A percentile compares a stretch with the other conserved stretches of the same genome.
Evolutionary conservation across 179 eudicot species (phyloP).

Genomic region (Silene coronaria): DNA sequence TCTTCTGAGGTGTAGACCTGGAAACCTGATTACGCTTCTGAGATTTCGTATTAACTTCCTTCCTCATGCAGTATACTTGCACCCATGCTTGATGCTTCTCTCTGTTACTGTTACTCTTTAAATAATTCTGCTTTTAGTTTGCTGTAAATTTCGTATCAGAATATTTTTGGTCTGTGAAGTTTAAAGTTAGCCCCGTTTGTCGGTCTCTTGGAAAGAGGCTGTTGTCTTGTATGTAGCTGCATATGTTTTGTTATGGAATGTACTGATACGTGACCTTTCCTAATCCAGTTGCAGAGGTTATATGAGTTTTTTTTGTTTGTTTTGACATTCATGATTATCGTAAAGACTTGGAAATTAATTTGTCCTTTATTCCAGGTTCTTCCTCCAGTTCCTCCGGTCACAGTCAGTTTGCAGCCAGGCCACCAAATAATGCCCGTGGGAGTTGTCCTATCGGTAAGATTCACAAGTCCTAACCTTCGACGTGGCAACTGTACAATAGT

Average conservation of each 20-base stretch:
- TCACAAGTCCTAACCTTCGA: not conserved
- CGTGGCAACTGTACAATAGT: no score
- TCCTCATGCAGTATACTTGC: not conserved
- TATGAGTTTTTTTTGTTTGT: not conserved
- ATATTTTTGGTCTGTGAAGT: not conserved
- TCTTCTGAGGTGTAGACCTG: not conserved
- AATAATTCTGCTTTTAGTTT: not conserved
- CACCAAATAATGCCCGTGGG: slow-evolving; percentile 71
- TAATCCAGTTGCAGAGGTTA: not conserved
- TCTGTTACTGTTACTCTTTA: not conserved
- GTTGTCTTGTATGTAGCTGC: not conserved
- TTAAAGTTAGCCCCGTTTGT: not conserved
- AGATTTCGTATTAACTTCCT: no score
- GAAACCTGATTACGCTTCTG: not conserved
- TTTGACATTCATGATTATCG: not conserved
- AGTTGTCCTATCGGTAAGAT: slow-evolving; percentile 56
- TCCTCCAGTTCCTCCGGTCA: slow-evolving; percentile 71
- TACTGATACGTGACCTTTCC: not conserved
- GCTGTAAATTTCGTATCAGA: not conserved
- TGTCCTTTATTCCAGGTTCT: slow-evolving; percentile 47
- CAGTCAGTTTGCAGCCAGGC: slow-evolving; percentile 50
- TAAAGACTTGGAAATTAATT: not conserved
- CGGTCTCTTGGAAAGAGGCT: not conserved
- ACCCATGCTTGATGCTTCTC: slow-evolving; percentile 1
- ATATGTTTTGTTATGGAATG: not conserved